These are phyloP conservation scores for Cytospora piceae DNA, from an alignment of 2,329 filamentous ascomycete genomes.

Conservation along the genomic window DNA sequence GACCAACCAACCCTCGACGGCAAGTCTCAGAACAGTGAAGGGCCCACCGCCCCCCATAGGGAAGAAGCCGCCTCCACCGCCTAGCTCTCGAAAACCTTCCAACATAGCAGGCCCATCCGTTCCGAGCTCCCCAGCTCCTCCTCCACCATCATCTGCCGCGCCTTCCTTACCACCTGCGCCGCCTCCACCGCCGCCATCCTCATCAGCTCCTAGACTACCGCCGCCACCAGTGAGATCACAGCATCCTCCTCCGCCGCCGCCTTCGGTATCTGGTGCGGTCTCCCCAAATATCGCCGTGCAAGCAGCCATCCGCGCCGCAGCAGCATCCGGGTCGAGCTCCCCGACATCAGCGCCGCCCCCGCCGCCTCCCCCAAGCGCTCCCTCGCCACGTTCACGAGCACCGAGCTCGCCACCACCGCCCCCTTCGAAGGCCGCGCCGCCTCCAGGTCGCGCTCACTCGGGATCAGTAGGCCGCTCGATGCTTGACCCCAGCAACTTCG, in stretches of 20 bases:
- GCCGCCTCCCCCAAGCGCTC: constrained; percentile 42
- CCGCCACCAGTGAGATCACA: constrained; percentile 40
- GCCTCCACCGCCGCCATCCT: constrained; percentile 42
- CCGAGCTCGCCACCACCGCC: constrained; percentile 44
- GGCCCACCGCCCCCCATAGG: constrained; percentile 78
- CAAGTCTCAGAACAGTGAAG: constrained; percentile 64
- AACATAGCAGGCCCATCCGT: constrained; percentile 42
- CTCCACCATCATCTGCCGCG: constrained; percentile 45
- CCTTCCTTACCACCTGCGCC: constrained; percentile 42
- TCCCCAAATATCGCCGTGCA: constrained; percentile 45
- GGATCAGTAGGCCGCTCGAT: constrained; percentile 59
- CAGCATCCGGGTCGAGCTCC: constrained; percentile 36
- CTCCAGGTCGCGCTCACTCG: constrained; percentile 37
- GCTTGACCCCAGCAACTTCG: constrained; percentile 78
- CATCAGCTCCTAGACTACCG: constrained; percentile 43
- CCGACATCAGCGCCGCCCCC: constrained; percentile 40
- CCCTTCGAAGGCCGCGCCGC: constrained; percentile 38
- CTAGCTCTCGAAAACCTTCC: constrained; percentile 63
- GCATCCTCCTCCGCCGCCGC: constrained; percentile 39
- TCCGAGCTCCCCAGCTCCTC: constrained; percentile 41
- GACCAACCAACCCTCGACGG: constrained; percentile 57
- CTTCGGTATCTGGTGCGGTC: constrained; percentile 30
- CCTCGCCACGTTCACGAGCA: constrained; percentile 42
- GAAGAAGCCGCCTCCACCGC: constrained; percentile 72
- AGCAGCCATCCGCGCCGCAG: constrained; percentile 45